phyloP scores from a whole-genome alignment of 2,329 filamentous ascomycete genomes.

The Aspergillus quadricinctus region DNA sequence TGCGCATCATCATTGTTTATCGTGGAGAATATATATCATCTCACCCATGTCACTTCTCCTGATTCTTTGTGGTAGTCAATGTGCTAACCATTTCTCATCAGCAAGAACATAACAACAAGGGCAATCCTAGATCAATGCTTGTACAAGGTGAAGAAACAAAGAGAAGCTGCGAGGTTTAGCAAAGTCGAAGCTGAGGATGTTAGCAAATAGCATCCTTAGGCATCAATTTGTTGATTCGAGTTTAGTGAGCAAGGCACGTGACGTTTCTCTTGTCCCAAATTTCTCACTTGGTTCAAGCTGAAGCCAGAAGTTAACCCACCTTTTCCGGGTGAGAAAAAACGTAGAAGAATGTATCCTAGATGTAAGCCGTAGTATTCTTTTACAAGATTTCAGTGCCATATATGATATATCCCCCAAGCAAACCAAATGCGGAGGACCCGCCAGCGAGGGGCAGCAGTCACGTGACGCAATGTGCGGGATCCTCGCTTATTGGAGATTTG shows the following conservation, averaged over 20 bases:
- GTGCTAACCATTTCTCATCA: background rate
- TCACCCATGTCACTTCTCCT: too few relatives aligned
- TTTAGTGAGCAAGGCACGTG: background rate
- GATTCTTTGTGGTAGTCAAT: too few relatives aligned
- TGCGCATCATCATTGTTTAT: too few relatives aligned
- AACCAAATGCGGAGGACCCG: background rate
- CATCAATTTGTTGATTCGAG: background rate
- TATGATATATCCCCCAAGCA: background rate
- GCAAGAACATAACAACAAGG: background rate
- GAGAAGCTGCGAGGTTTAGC: background rate
- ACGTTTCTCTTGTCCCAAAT: background rate
- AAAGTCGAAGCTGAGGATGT: too few relatives aligned
- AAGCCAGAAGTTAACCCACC: too few relatives aligned
- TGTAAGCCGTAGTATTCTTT: background rate
- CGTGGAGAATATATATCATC: too few relatives aligned
- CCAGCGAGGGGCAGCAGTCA: background rate
- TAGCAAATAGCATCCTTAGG: background rate
- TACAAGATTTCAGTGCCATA: too few relatives aligned
- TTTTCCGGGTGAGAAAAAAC: too few relatives aligned
- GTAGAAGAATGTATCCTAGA: background rate
- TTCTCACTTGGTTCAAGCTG: background rate
- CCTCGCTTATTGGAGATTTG: background rate
- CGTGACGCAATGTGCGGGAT: background rate
- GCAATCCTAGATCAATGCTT: too few relatives aligned
- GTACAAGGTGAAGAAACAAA: background rate